phyloP scores from a whole-genome alignment of 2,329 filamentous ascomycete species.

The Fusarium redolens region DNA sequence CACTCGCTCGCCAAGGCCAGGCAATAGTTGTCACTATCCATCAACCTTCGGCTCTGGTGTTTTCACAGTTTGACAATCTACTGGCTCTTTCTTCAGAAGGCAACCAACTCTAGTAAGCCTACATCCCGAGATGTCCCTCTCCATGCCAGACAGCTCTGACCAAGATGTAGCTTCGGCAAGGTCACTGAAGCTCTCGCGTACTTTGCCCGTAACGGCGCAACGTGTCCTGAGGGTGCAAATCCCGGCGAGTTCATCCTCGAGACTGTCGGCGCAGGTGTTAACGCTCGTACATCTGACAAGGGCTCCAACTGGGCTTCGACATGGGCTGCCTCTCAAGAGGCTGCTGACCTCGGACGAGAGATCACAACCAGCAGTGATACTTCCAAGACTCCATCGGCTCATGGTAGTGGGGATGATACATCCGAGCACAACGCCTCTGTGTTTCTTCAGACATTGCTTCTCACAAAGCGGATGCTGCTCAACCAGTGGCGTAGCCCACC shows the following conservation, averaged over 20 bases:
- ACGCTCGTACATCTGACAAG: not conserved
- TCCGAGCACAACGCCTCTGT: not conserved
- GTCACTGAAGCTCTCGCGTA: not conserved
- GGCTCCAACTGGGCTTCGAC: not conserved
- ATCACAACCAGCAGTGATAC: not conserved
- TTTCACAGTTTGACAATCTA: not conserved
- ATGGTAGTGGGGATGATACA: accelerated
- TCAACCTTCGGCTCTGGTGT: not conserved
- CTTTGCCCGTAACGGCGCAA: not conserved
- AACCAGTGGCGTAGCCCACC: not conserved
- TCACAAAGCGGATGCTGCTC: not conserved
- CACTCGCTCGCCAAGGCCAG: not conserved
- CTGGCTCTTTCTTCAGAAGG: not conserved
- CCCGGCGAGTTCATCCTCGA: not conserved
- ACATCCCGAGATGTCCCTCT: not conserved
- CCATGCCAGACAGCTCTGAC: not conserved
- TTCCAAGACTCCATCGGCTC: accelerated
- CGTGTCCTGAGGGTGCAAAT: not conserved
- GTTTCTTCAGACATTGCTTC: not conserved
- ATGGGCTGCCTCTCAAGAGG: not conserved
- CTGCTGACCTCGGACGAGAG: not conserved
- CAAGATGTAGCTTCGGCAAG: not conserved
- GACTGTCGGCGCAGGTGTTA: not conserved
- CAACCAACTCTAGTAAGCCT: not conserved
- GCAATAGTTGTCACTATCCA: not conserved